Conservation (phyloP, 768 basidiomycete species). For the Pulveroboletus sp. region DNA sequence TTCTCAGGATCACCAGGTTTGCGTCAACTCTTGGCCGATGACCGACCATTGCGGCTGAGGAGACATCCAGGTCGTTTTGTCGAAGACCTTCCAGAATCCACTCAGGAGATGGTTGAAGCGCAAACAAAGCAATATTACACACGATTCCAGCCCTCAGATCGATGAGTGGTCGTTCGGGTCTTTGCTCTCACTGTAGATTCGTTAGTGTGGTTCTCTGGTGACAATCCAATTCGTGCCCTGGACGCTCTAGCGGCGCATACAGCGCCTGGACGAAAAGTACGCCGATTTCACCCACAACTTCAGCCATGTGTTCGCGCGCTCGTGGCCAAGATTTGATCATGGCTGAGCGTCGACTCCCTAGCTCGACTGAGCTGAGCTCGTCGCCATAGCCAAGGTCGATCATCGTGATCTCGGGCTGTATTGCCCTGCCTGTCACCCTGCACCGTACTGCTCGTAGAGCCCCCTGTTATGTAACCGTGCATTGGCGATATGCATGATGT, state of each 20-base stretch:
- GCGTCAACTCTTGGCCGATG: conserved; percentile 11
- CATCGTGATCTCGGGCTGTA: background rate
- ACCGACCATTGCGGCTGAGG: conserved; percentile 1
- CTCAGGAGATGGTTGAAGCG: conserved; percentile 85
- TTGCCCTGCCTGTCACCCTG: background rate
- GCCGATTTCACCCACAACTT: background rate
- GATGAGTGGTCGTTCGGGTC: conserved; percentile 13
- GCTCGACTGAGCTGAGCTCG: background rate
- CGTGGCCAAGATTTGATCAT: background rate
- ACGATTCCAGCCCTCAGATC: conserved; percentile 66
- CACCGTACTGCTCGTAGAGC: background rate
- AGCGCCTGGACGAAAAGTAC: background rate
- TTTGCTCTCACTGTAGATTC: conserved; percentile 1
- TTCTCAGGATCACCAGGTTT: conserved; percentile 89
- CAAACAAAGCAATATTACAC: conserved; percentile 83
- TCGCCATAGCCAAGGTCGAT: background rate
- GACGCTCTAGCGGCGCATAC: background rate
- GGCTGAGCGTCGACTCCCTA: background rate
- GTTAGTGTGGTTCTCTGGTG: background rate
- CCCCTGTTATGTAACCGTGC: background rate
- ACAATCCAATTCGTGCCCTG: background rate
- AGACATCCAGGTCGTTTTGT: conserved; percentile 60
- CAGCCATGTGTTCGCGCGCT: background rate
- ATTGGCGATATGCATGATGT: background rate
- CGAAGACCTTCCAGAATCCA: conserved; percentile 87